phyloP scores from a whole-genome alignment of 768 basidiomycete species.

The Russula sp. region DNA sequence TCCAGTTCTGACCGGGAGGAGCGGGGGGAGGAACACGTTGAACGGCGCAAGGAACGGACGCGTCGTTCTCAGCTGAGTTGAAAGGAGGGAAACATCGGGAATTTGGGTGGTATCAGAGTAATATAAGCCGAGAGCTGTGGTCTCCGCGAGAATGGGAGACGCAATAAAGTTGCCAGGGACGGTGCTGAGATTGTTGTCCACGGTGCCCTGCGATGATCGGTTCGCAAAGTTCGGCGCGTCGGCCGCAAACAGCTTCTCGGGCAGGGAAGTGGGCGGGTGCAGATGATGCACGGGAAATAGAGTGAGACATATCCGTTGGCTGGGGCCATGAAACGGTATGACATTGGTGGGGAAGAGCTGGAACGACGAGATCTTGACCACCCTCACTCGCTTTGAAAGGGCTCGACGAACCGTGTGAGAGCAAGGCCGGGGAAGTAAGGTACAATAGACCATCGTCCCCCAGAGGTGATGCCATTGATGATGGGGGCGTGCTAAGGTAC shows the following conservation, averaged over 20 bases:
- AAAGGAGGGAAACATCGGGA: not conserved
- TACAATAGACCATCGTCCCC: not conserved
- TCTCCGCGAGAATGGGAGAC: not conserved
- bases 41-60: not conserved
- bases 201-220: not conserved
- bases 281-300: not conserved
- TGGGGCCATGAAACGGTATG: not conserved
- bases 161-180: not conserved
- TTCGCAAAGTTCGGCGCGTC: not conserved
- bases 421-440: not conserved
- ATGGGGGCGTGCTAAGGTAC: slow-evolving; percentile 4
- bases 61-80: not conserved
- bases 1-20: not conserved
- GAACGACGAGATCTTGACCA: not conserved
- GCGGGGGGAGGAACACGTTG: not conserved
- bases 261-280: not conserved
- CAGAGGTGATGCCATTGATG: slow-evolving; percentile 13
- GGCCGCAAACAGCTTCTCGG: not conserved
- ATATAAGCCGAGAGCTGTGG: slow-evolving; percentile 19
- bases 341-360: not conserved
- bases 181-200: not conserved
- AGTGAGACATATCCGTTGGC: not conserved
- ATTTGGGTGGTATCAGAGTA: not conserved
- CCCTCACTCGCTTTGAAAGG: not conserved
- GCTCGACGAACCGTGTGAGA: not conserved